Conservation (phyloP, 257 asterid species). For the Linderniella brevidens region DNA sequence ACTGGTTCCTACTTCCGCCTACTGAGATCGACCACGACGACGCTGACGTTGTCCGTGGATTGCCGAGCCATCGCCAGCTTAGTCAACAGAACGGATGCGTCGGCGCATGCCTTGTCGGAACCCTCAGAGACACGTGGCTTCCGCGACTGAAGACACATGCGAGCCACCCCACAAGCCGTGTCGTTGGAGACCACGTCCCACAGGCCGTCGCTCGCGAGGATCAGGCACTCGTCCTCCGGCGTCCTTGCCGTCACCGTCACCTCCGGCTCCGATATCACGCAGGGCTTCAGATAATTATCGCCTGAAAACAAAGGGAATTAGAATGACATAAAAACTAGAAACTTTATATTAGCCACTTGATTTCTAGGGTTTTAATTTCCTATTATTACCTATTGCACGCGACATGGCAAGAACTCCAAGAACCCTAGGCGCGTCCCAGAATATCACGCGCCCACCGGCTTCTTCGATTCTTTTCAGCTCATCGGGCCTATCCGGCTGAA, state of each 20-base stretch:
- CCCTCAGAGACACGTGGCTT: slow-evolving; percentile 18
- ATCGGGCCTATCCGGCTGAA: slow-evolving; percentile 81
- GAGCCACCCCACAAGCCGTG: slow-evolving; percentile 81
- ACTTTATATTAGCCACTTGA: background rate
- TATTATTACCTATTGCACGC: slow-evolving; percentile 31
- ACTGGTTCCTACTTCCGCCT: background rate
- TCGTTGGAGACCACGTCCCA: slow-evolving; percentile 88
- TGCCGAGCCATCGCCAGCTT: slow-evolving; percentile 70
- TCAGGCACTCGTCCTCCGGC: slow-evolving; percentile 52
- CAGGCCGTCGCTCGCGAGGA: slow-evolving; percentile 65
- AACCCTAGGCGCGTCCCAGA: slow-evolving; percentile 76
- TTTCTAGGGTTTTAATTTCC: background rate
- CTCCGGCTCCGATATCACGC: slow-evolving; percentile 71
- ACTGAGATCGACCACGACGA: slow-evolving; percentile 66
- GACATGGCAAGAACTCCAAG: slow-evolving; percentile 85
- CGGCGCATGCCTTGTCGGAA: slow-evolving; percentile 58
- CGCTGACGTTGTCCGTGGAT: slow-evolving; percentile 68
- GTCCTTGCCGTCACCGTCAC: slow-evolving; percentile 48
- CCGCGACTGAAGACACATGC: slow-evolving; percentile 51
- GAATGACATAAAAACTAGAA: background rate
- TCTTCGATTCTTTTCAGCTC: slow-evolving; percentile 62
- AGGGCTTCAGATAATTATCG: slow-evolving; percentile 67
- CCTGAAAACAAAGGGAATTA: slow-evolving; percentile 14
- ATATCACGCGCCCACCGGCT: slow-evolving; percentile 80
- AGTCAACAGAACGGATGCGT: slow-evolving; percentile 70